Percentiles rank a stretch among this genome's conserved stretches.
phyloP scores from a whole-genome alignment of 306 rosid genomes.

The Acacia crassicarpa region DNA sequence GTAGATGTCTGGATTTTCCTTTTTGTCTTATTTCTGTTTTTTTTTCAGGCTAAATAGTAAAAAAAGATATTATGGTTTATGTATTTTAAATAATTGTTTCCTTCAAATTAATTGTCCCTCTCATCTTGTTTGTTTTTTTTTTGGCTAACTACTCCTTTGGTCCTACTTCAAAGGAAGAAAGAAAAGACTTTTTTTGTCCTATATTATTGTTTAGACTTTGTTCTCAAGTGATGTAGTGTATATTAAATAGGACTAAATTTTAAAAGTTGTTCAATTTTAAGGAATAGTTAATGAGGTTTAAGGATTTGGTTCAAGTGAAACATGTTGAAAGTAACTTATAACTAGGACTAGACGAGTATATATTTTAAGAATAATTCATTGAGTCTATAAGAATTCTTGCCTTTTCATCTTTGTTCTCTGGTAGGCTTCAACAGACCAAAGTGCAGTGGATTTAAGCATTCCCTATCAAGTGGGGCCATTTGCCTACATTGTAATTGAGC shows the following conservation, averaged over 20 bases:
- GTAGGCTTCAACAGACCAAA: slow-evolving; percentile 86
- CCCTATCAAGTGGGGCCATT: slow-evolving; percentile 47
- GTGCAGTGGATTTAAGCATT: slow-evolving; percentile 57
- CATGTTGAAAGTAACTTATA: too few relatives aligned
- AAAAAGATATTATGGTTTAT: not conserved
- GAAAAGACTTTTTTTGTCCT: too few relatives aligned
- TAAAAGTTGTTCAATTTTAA: too few relatives aligned
- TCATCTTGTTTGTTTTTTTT: not conserved
- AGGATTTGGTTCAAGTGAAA: too few relatives aligned
- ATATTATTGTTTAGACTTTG: too few relatives aligned
- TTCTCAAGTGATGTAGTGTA: too few relatives aligned
- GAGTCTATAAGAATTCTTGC: not conserved
- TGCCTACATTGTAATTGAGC: slow-evolving; percentile 55
- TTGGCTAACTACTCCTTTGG: not conserved
- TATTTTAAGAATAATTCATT: not conserved
- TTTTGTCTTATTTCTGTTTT: not conserved
- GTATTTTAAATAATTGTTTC: too few relatives aligned
- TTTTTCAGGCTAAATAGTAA: not conserved
- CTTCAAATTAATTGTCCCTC: too few relatives aligned
- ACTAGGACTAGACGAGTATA: too few relatives aligned
- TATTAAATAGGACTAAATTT: too few relatives aligned
- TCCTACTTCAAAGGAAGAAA: too few relatives aligned
- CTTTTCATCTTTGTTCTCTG: slow-evolving; percentile 15
- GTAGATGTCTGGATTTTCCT: slow-evolving; percentile 1
- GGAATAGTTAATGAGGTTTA: too few relatives aligned